These are phyloP conservation scores for Curvularia lunata DNA, from an alignment of 2,329 filamentous ascomycete genomes.

Conservation along the genomic window DNA sequence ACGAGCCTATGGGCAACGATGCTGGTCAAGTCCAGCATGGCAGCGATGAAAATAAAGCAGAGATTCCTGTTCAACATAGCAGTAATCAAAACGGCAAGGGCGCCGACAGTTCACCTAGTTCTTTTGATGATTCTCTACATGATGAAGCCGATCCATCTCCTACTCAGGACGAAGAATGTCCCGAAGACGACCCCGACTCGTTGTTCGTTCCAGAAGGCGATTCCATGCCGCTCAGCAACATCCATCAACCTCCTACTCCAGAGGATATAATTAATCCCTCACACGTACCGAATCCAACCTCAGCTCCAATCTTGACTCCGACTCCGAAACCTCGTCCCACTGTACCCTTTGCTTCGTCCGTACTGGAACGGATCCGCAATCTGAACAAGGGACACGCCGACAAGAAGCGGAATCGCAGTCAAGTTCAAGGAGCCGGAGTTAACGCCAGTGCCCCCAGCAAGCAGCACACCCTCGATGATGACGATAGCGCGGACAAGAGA, in stretches of 20 bases:
- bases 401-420: conserved; percentile 11
- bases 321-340: not conserved
- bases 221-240: not conserved
- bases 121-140: not conserved
- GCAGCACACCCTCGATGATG: conserved; percentile 6
- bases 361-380: conserved; percentile 17
- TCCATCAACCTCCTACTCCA: not conserved
- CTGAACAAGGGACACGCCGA: conserved; percentile 18
- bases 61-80: not conserved
- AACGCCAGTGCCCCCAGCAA: conserved; percentile 14
- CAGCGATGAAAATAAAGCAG: not conserved
- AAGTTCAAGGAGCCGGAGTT: not conserved
- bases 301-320: not conserved
- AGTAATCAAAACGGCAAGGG: not conserved
- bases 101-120: not conserved
- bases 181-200: conserved; percentile 8
- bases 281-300: not conserved
- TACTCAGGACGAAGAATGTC: not conserved
- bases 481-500: conserved; percentile 17
- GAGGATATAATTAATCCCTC: not conserved
- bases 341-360: not conserved
- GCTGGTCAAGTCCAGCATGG: not conserved
- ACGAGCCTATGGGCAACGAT: not conserved
- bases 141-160: not conserved
- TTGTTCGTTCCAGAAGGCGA: conserved; percentile 25